These are phyloP conservation scores for Pseudocercospora crystallina DNA, from an alignment of 2,329 filamentous ascomycete genomes.

Conservation along the genomic window DNA sequence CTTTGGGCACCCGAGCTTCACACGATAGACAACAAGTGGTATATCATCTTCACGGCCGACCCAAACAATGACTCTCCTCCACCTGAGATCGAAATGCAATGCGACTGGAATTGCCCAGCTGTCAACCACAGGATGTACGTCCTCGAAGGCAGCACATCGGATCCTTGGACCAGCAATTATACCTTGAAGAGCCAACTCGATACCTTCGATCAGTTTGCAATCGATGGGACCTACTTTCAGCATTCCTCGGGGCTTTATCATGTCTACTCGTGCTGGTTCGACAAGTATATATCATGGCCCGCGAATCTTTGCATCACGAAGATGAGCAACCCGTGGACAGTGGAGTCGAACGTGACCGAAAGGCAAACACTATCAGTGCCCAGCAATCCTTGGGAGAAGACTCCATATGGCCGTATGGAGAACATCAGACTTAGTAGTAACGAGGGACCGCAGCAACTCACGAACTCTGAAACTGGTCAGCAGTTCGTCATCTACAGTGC, in stretches of 20 bases:
- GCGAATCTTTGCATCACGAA: slow-evolving; percentile 56
- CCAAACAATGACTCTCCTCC: slow-evolving; percentile 47
- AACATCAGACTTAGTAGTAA: slow-evolving; percentile 51
- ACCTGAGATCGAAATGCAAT: slow-evolving; percentile 50
- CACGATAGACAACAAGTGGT: slow-evolving; percentile 48
- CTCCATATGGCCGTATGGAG: slow-evolving; percentile 48
- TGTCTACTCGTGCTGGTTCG: slow-evolving; percentile 45
- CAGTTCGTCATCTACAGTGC: slow-evolving; percentile 52
- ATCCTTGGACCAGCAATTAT: slow-evolving; percentile 49
- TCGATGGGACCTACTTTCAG: slow-evolving; percentile 55
- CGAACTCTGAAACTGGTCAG: slow-evolving; percentile 48
- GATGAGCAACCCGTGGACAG: slow-evolving; percentile 49
- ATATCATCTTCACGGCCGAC: slow-evolving; percentile 55
- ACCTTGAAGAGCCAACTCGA: slow-evolving; percentile 48
- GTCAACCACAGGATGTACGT: slow-evolving; percentile 55
- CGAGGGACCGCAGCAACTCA: slow-evolving; percentile 53
- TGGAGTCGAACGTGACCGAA: slow-evolving; percentile 46
- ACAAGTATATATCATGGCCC: slow-evolving; percentile 51
- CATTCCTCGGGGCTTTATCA: slow-evolving; percentile 43
- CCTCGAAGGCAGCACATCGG: slow-evolving; percentile 42
- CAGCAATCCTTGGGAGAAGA: slow-evolving; percentile 53
- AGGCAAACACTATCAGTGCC: slow-evolving; percentile 50
- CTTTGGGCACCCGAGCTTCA: slow-evolving; percentile 55
- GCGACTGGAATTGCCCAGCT: slow-evolving; percentile 49
- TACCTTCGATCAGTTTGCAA: slow-evolving; percentile 55